Conservation (phyloP, 225 moss, liverwort and hornwort species). For the Pleurozium schreberi region DNA sequence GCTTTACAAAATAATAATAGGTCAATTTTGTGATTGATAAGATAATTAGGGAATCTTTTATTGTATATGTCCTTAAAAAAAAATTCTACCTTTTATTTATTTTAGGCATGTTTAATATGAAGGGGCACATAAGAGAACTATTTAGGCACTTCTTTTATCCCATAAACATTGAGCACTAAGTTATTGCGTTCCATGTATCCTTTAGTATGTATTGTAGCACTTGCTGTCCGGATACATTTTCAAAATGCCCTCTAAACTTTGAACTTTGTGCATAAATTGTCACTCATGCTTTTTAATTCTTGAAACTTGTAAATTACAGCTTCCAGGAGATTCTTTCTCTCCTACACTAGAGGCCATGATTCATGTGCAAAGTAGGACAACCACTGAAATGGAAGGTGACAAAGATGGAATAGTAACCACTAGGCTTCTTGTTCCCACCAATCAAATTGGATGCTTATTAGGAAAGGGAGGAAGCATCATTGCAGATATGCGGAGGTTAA, state of each 20-base stretch:
- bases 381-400: slow-evolving; percentile 54
- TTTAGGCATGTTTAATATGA: not conserved
- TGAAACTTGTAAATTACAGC: slow-evolving; percentile 16
- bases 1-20: not conserved
- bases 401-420: slow-evolving; percentile 82
- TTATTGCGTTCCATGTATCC: not conserved
- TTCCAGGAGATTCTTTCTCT: slow-evolving; percentile 69
- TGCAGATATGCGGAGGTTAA: slow-evolving; percentile 71
- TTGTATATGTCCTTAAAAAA: not conserved
- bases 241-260: not conserved
- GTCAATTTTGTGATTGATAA: too few relatives aligned
- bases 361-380: slow-evolving; percentile 63
- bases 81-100: not conserved
- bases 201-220: not conserved
- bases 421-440: slow-evolving; percentile 75
- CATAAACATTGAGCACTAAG: too few relatives aligned
- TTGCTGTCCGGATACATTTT: not conserved
- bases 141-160: not conserved
- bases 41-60: accelerated
- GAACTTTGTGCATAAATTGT: not conserved
- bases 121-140: not conserved
- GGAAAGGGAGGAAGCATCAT: slow-evolving; percentile 94
- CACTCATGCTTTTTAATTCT: not conserved
- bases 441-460: slow-evolving; percentile 88
- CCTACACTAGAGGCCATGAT: slow-evolving; percentile 76